Evolutionary conservation across 2,329 filamentous ascomycete species (phyloP).

Genomic region (Fusarium temperatum): DNA sequence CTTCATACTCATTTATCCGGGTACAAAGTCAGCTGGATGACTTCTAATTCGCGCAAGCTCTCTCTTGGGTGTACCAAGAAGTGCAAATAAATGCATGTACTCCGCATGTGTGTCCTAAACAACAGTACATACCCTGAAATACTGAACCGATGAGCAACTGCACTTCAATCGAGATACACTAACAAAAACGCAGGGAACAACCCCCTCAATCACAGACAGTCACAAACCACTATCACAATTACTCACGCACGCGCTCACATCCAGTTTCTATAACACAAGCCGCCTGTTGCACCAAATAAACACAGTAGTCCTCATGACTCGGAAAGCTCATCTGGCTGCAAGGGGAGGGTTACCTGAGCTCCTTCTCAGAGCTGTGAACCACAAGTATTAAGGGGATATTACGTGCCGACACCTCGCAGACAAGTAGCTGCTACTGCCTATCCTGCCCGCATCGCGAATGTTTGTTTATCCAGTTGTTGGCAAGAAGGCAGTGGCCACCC

Average conservation of each 20-base stretch:
- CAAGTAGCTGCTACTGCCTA: background rate
- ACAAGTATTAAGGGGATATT: slow-evolving; percentile 8
- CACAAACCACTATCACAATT: slow-evolving; percentile 13
- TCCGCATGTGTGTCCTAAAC: slow-evolving; percentile 19
- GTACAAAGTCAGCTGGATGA: slow-evolving; percentile 10
- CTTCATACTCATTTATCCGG: background rate
- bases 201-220: background rate
- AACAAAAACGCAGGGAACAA: slow-evolving; percentile 4
- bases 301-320: slow-evolving; percentile 28
- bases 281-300: slow-evolving; percentile 21
- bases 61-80: slow-evolving; percentile 1
- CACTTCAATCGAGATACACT: background rate
- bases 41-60: slow-evolving; percentile 26
- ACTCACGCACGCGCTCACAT: background rate
- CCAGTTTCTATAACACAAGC: background rate
- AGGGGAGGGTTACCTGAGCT: slow-evolving; percentile 10
- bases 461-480: background rate
- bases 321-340: slow-evolving; percentile 6
- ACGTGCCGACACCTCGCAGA: background rate
- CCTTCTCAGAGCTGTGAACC: background rate
- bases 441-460: background rate
- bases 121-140: slow-evolving; percentile 10
- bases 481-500: slow-evolving; percentile 25
- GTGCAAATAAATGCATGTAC: slow-evolving; percentile 14
- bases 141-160: slow-evolving; percentile 4